Evolutionary conservation across 2,329 filamentous ascomycete species (phyloP).

Genomic region (Xylaria sp.): DNA sequence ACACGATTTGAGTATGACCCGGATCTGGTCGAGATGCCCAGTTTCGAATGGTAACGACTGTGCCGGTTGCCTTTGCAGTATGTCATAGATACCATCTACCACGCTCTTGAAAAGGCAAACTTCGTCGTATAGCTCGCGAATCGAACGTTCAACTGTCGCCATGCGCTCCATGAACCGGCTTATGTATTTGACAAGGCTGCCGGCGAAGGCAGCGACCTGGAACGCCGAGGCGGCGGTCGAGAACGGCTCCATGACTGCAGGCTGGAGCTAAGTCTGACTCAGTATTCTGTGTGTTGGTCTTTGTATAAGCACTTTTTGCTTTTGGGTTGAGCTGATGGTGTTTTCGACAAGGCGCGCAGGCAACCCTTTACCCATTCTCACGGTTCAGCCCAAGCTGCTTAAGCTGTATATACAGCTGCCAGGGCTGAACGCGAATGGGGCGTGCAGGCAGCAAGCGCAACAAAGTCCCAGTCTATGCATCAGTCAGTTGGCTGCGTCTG

Average conservation of each 20-base stretch:
- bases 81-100: constrained; percentile 19
- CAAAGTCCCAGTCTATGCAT: not conserved
- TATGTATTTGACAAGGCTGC: constrained; percentile 20
- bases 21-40: constrained; percentile 25
- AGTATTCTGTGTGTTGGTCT: not conserved
- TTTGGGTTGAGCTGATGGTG: not conserved
- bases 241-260: constrained; percentile 22
- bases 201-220: constrained; percentile 20
- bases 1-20: constrained; percentile 25
- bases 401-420: not conserved
- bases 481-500: not conserved
- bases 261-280: not conserved
- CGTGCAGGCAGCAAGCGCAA: not conserved
- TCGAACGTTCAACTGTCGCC: constrained; percentile 16
- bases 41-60: constrained; percentile 24
- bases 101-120: constrained; percentile 19
- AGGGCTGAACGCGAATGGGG: not conserved
- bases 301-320: not conserved
- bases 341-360: not conserved
- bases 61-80: constrained; percentile 15
- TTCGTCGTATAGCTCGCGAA: constrained; percentile 24
- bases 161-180: constrained; percentile 23
- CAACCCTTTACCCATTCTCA: not conserved
- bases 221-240: constrained; percentile 19
- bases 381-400: not conserved